A percentile compares a stretch with the other conserved stretches of the same genome.
phyloP scores from a whole-genome alignment of 345 rosid genomes.

The Bruguiera gymnorhiza region DNA sequence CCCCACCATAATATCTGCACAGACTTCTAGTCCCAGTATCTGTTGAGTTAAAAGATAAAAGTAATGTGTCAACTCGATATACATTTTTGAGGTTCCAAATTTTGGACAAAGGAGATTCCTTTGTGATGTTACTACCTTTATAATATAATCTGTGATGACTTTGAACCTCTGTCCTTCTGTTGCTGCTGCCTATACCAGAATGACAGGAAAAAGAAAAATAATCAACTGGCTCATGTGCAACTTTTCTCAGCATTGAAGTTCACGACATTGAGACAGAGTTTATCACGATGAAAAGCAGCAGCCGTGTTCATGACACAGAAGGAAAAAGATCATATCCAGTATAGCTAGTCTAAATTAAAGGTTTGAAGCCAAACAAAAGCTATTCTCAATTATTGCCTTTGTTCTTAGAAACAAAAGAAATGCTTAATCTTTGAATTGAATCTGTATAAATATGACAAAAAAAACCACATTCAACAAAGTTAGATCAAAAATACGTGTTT shows the following conservation, averaged over 20 bases:
- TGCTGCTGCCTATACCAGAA: conserved; percentile 42
- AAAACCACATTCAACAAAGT: background rate
- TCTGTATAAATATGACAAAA: no score
- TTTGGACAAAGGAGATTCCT: background rate
- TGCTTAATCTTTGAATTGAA: no score
- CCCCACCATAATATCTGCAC: conserved; percentile 70
- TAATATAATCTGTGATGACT: conserved; percentile 64
- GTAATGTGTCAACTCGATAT: background rate
- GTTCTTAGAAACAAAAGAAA: no score
- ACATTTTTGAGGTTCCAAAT: background rate
- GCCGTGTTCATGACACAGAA: no score
- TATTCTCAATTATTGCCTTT: no score
- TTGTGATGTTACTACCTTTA: conserved; percentile 61
- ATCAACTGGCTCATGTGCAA: background rate
- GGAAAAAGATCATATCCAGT: no score
- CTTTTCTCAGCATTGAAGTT: background rate
- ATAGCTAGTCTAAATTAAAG: no score
- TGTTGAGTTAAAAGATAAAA: conserved; percentile 26
- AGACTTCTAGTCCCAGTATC: conserved; percentile 67
- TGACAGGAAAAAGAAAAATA: background rate
- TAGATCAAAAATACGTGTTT: background rate
- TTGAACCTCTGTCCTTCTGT: conserved; percentile 48
- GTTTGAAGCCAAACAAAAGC: no score
- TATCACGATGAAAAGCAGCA: no score
- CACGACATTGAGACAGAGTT: background rate